Conservation (phyloP, 2,329 filamentous ascomycete species). For the Arthrobotrys megalospora region DNA sequence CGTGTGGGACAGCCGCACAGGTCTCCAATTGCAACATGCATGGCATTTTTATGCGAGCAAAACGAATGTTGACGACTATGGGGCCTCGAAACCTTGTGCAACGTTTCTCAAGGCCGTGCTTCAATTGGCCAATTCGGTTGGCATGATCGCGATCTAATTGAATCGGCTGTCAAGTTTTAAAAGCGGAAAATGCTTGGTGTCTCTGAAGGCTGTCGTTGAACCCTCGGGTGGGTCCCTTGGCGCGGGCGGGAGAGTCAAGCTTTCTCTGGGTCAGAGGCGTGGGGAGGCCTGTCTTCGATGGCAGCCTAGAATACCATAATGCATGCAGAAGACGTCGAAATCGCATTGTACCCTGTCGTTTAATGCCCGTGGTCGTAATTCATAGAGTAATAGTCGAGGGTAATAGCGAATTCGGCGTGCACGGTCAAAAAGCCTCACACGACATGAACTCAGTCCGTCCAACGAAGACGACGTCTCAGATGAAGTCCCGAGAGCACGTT, state of each 20-base stretch:
- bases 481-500: too few species aligned
- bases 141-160: slow-evolving; percentile 1
- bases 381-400: slow-evolving; percentile 20
- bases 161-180: neutral
- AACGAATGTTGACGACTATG: neutral
- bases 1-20: neutral
- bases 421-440: neutral
- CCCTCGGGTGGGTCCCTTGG: slow-evolving; percentile 31
- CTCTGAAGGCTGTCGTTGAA: slow-evolving; percentile 11
- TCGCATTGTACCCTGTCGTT: slow-evolving; percentile 28
- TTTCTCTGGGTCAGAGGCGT: slow-evolving; percentile 25
- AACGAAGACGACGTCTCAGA: too few species aligned
- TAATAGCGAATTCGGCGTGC: slow-evolving; percentile 4
- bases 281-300: slow-evolving; percentile 24
- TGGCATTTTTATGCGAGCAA: slow-evolving; percentile 3
- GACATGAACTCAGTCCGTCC: neutral
- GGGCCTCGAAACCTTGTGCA: slow-evolving; percentile 7
- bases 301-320: slow-evolving; percentile 33
- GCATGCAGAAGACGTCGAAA: neutral
- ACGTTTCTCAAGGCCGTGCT: slow-evolving; percentile 35
- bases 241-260: slow-evolving; percentile 45
- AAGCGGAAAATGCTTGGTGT: neutral
- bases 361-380: slow-evolving; percentile 21
- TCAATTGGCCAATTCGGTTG: slow-evolving; percentile 32
- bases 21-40: neutral